Percentiles rank a stretch among this genome's conserved stretches.
Evolutionary conservation across 192 early-diverging fungal genomes (phyloP).

Genomic region (Globomyces pollinis-pini): DNA sequence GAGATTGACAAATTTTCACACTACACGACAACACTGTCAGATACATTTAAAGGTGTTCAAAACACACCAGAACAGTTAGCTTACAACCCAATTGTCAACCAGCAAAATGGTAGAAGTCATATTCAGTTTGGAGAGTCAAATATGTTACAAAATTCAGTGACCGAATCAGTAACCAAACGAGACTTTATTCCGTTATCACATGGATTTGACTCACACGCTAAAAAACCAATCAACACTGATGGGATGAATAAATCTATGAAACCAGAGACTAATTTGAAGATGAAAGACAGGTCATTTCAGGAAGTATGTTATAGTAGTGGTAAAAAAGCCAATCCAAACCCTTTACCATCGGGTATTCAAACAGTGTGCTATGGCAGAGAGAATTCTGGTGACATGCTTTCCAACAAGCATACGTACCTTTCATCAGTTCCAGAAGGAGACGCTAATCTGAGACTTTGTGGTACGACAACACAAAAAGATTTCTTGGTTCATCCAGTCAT

Average conservation of each 20-base stretch:
- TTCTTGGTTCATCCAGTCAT: constrained; percentile 17
- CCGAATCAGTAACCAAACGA: neutral
- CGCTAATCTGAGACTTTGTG: neutral
- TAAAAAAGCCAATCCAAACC: neutral
- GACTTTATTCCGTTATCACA: neutral
- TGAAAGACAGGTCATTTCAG: neutral
- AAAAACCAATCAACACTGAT: neutral
- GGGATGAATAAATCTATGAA: neutral
- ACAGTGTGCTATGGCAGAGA: neutral
- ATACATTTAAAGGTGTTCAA: neutral
- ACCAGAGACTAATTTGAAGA: neutral
- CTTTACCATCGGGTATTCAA: neutral
- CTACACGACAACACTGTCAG: neutral
- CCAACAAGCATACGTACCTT: neutral
- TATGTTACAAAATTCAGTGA: neutral
- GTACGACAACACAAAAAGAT: constrained; percentile 16
- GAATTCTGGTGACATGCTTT: neutral
- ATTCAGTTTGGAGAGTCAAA: constrained; percentile 2
- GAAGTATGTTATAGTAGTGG: neutral
- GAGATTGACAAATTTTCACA: neutral
- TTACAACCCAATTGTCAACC: neutral
- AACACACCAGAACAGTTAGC: neutral
- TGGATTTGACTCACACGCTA: neutral
- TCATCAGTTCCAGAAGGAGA: constrained; percentile 32
- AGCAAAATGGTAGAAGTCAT: neutral